Evolutionary conservation across 495 filamentous ascomycete species (phyloP), one percentile per base, ranked within the genome.

Genomic region (Penicillium odoratum): DNA sequence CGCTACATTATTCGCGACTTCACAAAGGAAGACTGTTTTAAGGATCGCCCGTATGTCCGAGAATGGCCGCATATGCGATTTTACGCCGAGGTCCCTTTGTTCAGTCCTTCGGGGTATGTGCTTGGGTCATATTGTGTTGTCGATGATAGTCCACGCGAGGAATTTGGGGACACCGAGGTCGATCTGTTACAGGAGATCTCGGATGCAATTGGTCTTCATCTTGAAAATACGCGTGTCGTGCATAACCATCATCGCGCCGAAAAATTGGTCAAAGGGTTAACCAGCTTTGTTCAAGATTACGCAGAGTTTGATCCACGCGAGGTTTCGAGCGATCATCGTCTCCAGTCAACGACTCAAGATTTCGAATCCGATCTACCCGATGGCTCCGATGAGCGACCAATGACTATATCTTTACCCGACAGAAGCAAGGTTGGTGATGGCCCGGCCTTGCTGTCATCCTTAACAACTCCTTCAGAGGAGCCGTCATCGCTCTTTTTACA

Each of bases 31-130:
- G 74, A 74, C 8, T 66, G 69, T 4, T 85, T 83, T 61, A 73
- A 72, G 51, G 57, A 75, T 50, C 67, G 74, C 45, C 59, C 71
- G 2, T 76, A 76, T 57, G 73, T 83, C 33, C 51, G 59, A 25
- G 66, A 64, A 25, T 69, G 76, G 77, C 71, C 82, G 2, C 57
- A 70, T 46, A 66, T 78, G 43, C 74, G 69, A 16, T 90, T 86
- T 66, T 90, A 89, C 58, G 84, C 83, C 7, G 86, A 83, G 13
- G 84, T 85, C 2, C 85, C 87, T 0, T 73, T 90, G 8, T 72
- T 79, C 33, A 85, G 82, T 5, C 80, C 75, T 16, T 71, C 73
- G 18, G 87, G 85, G 10, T 77, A 83, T 48, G 78, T 82, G 7
- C 84, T 90, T 53, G 87, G 87, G 21, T 82, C 81, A 1, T 81